Conservation (phyloP, 2,329 filamentous ascomycete species). For the Hymenoscyphus scutula region DNA sequence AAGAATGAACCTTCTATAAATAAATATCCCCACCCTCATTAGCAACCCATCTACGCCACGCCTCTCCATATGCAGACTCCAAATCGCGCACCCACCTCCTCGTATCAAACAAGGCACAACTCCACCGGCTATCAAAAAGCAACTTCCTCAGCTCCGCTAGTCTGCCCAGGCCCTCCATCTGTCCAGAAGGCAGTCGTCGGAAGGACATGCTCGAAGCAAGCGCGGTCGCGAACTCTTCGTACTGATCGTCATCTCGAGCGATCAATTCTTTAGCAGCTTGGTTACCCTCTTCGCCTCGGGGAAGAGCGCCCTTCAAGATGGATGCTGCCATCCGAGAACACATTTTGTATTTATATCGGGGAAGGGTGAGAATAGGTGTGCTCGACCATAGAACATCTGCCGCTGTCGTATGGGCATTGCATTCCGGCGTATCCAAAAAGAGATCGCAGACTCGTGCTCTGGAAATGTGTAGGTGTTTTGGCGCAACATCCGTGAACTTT, state of each 20-base stretch:
- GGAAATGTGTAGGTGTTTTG: slow-evolving; percentile 90
- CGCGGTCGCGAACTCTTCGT: slow-evolving; percentile 73
- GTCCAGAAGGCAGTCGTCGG: slow-evolving; percentile 41
- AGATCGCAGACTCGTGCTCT: slow-evolving; percentile 89
- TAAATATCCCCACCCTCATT: slow-evolving; percentile 93
- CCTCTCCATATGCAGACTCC: slow-evolving; percentile 82
- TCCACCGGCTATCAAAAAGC: slow-evolving; percentile 81
- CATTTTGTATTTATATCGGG: slow-evolving; percentile 97
- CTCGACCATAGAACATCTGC: slow-evolving; percentile 96
- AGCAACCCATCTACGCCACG: slow-evolving; percentile 83
- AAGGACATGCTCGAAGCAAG: slow-evolving; percentile 67
- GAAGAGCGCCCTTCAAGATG: slow-evolving; percentile 85
- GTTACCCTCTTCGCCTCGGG: slow-evolving; percentile 64
- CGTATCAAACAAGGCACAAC: slow-evolving; percentile 87
- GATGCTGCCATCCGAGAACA: slow-evolving; percentile 97
- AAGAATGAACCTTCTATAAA: slow-evolving; percentile 43
- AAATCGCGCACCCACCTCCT: slow-evolving; percentile 86
- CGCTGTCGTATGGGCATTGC: slow-evolving; percentile 96
- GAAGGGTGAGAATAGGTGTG: slow-evolving; percentile 85
- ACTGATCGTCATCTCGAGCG: slow-evolving; percentile 73
- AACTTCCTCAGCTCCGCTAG: slow-evolving; percentile 76
- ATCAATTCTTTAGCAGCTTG: slow-evolving; percentile 73
- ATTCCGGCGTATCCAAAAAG: slow-evolving; percentile 95
- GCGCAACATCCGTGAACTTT: slow-evolving; percentile 93
- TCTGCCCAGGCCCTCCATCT: slow-evolving; percentile 61